A percentile compares a stretch with the other conserved stretches of the same genome.
Conservation (phyloP, 2,329 filamentous ascomycete genomes). For the Pseudogymnoascus sp. region DNA sequence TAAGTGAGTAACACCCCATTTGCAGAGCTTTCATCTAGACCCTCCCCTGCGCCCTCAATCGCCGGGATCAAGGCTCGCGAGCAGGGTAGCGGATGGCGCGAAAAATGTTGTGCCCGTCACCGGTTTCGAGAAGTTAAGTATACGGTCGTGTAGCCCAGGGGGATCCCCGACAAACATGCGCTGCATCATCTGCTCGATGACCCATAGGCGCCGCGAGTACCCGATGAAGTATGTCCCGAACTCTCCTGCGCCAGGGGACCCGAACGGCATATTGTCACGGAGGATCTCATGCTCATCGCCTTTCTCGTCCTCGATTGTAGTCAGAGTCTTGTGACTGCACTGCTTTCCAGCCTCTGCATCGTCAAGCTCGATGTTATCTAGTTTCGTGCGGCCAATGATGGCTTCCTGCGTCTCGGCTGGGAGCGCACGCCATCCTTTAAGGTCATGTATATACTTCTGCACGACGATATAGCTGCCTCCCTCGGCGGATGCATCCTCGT, state of each 20-base stretch:
- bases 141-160: constrained; percentile 47
- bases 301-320: constrained; percentile 45
- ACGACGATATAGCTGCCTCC: constrained; percentile 54
- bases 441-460: constrained; percentile 52
- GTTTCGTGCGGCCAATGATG: constrained; percentile 52
- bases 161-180: constrained; percentile 52
- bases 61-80: constrained; percentile 24
- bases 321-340: constrained; percentile 49
- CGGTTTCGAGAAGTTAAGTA: constrained; percentile 49
- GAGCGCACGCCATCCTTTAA: constrained; percentile 42
- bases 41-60: not conserved
- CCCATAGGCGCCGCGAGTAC: constrained; percentile 48
- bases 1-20: not conserved
- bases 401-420: constrained; percentile 47
- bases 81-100: constrained; percentile 38
- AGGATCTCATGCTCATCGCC: constrained; percentile 49
- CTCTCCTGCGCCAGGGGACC: constrained; percentile 43
- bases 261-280: constrained; percentile 57
- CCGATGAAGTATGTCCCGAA: constrained; percentile 56
- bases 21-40: not conserved
- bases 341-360: constrained; percentile 42
- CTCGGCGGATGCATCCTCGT: constrained; percentile 34
- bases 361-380: constrained; percentile 51
- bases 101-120: constrained; percentile 50
- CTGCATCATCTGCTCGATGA: constrained; percentile 52